Evolutionary conservation across 805 yeast genomes (phyloP).

Genomic region (Dipodascopsis tothii): DNA sequence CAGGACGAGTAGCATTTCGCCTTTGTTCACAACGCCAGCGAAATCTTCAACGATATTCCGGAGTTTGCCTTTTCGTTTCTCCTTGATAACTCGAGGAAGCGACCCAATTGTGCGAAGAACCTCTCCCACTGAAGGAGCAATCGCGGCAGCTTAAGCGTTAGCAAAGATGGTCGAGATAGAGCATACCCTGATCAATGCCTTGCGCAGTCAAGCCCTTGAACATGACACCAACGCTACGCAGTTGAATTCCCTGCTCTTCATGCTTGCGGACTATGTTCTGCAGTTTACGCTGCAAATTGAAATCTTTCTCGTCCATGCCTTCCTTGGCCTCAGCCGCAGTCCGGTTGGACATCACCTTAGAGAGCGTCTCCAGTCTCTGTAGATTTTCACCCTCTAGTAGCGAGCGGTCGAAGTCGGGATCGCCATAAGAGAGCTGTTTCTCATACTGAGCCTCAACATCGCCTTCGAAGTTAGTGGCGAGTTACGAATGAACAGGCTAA

Average conservation of each 20-base stretch:
- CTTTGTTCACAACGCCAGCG: constrained; percentile 53
- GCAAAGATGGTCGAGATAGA: neutral
- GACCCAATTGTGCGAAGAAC: constrained; percentile 3
- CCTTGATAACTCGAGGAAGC: constrained; percentile 21
- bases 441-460: too few relatives aligned
- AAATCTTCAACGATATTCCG: constrained; percentile 33
- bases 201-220: constrained; percentile 7
- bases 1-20: constrained; percentile 61
- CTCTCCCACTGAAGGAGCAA: constrained; percentile 8
- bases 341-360: neutral
- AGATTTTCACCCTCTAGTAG: neutral
- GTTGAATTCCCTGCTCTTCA: constrained; percentile 10
- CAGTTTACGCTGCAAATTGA: constrained; percentile 3
- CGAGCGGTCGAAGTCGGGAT: neutral
- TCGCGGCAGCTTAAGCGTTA: constrained; percentile 3
- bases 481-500: too few relatives aligned
- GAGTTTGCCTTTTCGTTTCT: constrained; percentile 8
- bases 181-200: constrained; percentile 11
- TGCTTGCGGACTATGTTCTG: constrained; percentile 1
- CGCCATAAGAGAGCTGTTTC: neutral
- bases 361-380: neutral
- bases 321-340: neutral
- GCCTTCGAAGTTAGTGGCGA: too few relatives aligned
- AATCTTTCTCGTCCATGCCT: constrained; percentile 4
- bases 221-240: constrained; percentile 6